Base-by-base conservation (phyloP, 305 asterid genomes). In the Rubia balearica region DNA sequence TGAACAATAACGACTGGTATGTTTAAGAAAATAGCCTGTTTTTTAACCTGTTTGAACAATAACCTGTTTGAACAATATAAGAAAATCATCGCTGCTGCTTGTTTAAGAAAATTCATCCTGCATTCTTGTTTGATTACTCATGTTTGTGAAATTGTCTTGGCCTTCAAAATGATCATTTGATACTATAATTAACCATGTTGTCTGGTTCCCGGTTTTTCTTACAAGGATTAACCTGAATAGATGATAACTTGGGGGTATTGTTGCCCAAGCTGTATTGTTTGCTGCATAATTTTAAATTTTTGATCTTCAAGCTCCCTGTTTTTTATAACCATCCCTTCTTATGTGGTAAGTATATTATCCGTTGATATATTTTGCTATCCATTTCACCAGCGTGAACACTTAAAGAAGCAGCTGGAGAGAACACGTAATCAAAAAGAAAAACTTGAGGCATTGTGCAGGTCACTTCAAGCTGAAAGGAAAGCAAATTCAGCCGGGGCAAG, bases 351-450 rank as follows among this genome's bases (percentile, higher is more conserved):
- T 48, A 11, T 27, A n/a, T n/a, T 19, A 8, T 16, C 17, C 7
- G 4, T 41, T 60, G 42, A 38, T 42, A 61, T 27, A 9, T 7
- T 38, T 6, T 49, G 70, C 38, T 43, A 6, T 70, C 66, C 49
- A 3, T 63, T 45, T 55, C 66, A 74, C 57, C 87, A 94, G 99
- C 93, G 96, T 12, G 97, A 89, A 73, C 86, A 76, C 75, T 69
- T 91, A 78, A 94, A 89, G 96, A 94, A 91, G 77, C 97, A 89
- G 77, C 89, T 94, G 85, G 97, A 86, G 78, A 94, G 81, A 84
- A 86, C 90, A 14, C 77, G 83, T 70, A 91, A 90, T 65, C 96
- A 94, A 71, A 94, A 94, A 79, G 97, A 87, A 75, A 91, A 86
- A 72, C 97, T 94, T 1, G 99, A 90, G 81, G 87, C 97, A 3